Conservation (phyloP, 1,284 basidiomycete species). For the Irpex lacteus region DNA sequence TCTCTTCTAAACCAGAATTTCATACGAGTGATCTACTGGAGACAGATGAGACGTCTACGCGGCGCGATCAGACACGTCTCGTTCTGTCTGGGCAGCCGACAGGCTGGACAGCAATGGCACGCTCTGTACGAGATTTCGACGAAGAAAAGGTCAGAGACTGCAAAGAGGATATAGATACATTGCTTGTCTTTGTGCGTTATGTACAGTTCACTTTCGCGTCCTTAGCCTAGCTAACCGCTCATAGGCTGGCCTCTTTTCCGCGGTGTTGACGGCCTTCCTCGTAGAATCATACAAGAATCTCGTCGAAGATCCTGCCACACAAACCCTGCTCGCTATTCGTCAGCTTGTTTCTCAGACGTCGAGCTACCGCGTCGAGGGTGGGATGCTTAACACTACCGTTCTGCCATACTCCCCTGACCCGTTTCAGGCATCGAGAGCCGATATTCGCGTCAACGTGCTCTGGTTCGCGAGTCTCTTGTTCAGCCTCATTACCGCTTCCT, state of each 20-base stretch:
- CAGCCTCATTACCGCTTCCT: not conserved
- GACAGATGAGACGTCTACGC: no score
- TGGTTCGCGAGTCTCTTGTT: not conserved
- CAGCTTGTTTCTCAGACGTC: not conserved
- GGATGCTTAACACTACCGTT: not conserved
- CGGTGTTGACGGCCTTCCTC: slow-evolving; percentile 1
- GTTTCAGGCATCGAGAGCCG: not conserved
- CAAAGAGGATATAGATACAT: slow-evolving; percentile 13
- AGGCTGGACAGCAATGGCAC: not conserved
- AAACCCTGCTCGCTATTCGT: not conserved
- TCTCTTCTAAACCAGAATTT: no score
- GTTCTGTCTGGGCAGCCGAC: no score
- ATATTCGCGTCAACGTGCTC: not conserved
- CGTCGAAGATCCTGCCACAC: not conserved
- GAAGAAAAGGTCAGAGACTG: slow-evolving; percentile 5
- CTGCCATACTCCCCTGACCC: not conserved
- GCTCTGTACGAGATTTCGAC: slow-evolving; percentile 1
- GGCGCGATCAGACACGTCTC: no score
- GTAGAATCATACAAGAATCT: not conserved
- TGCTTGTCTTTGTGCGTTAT: slow-evolving; percentile 11
- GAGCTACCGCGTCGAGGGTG: not conserved
- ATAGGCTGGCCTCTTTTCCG: slow-evolving; percentile 11
- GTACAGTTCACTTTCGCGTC: not conserved
- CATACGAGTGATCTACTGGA: no score
- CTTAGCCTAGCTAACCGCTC: not conserved